Evolutionary conservation across 352 stramenopile species (phyloP).

Genomic region (Detonula confervacea): DNA sequence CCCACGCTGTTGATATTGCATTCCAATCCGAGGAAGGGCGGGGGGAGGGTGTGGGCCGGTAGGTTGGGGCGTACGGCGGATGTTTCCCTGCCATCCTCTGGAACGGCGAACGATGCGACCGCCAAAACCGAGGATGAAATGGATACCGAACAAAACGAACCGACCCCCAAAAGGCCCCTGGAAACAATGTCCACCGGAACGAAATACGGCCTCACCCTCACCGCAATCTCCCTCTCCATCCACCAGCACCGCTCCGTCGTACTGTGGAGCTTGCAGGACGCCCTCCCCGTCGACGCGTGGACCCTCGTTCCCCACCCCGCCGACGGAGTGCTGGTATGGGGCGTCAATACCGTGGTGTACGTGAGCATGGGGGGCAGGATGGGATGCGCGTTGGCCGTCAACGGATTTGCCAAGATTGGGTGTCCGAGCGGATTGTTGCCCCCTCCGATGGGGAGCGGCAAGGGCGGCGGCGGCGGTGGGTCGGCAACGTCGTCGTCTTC

Average conservation of each 20-base stretch:
- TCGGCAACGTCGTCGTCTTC: neutral
- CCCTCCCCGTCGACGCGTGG: constrained; percentile 72
- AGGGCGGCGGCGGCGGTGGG: neutral
- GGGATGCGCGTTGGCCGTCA: constrained; percentile 59
- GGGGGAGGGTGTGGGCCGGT: constrained; percentile 59
- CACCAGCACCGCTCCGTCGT: constrained; percentile 69
- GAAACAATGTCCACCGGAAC: constrained; percentile 46
- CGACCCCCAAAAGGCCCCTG: neutral
- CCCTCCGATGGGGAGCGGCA: constrained; percentile 1
- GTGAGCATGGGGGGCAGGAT: constrained; percentile 70
- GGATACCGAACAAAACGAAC: constrained; percentile 5
- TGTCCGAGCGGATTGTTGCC: constrained; percentile 50
- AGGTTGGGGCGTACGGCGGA: constrained; percentile 60
- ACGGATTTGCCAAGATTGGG: constrained; percentile 70
- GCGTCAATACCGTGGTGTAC: constrained; percentile 70
- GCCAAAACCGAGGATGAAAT: constrained; percentile 34
- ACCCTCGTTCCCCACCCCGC: constrained; percentile 50
- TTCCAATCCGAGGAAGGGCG: constrained; percentile 60
- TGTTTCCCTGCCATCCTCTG: constrained; percentile 4
- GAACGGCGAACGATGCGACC: neutral
- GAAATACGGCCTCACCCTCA: constrained; percentile 63
- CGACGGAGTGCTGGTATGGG: constrained; percentile 69
- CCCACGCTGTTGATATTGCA: constrained; percentile 73
- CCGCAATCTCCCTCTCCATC: constrained; percentile 72
- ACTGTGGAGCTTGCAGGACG: constrained; percentile 67